Percentiles rank a stretch among this genome's conserved stretches.
These are phyloP conservation scores for Coniochaeta ligniaria DNA, from an alignment of 2,329 filamentous ascomycete genomes.

Conservation along the genomic window DNA sequence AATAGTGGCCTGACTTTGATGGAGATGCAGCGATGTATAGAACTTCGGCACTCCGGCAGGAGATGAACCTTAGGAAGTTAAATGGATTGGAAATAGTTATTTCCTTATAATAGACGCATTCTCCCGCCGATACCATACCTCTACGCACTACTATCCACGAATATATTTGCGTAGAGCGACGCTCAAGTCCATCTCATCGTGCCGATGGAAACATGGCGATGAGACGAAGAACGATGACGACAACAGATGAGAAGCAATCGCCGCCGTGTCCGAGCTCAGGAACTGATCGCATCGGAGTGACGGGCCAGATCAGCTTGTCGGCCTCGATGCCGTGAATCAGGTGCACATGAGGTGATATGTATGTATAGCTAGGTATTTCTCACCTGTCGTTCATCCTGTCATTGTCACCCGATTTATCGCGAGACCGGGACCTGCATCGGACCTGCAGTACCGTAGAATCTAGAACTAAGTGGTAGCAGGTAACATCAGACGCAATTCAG, in stretches of 20 bases:
- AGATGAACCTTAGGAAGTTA: background rate
- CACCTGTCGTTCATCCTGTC: background rate
- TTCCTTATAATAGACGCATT: background rate
- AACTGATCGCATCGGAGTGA: no score
- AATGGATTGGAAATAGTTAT: no score
- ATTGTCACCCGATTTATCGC: conserved; percentile 1
- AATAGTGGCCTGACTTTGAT: conserved; percentile 6
- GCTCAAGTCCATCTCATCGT: background rate
- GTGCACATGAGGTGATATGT: no score
- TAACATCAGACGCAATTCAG: no score
- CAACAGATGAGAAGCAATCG: background rate
- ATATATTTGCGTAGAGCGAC: background rate
- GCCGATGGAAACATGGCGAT: background rate
- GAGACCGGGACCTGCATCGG: no score
- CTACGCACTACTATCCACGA: background rate
- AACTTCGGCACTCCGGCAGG: background rate
- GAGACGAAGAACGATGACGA: background rate
- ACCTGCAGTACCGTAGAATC: no score
- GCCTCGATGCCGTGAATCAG: no score
- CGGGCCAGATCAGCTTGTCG: no score
- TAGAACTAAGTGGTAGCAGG: no score
- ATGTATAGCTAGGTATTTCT: no score
- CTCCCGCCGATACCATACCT: background rate
- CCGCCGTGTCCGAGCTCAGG: no score
- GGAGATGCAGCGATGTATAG: background rate